Evolutionary conservation across 2,329 filamentous ascomycete species (phyloP).

Genomic region (Colletotrichum siamense): DNA sequence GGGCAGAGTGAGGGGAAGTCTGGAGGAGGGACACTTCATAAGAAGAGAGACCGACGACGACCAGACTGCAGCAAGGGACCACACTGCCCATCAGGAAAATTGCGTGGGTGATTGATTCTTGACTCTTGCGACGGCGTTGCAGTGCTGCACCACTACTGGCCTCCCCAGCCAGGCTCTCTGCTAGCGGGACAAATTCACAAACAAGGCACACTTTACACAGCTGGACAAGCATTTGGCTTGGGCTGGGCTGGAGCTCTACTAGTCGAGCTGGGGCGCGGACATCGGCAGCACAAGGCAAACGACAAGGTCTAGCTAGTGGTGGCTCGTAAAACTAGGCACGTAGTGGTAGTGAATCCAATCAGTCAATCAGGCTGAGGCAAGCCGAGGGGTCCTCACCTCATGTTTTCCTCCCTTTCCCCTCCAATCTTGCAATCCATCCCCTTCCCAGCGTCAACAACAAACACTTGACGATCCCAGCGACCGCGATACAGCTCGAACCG

Average conservation of each 20-base stretch:
- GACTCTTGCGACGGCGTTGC: not conserved
- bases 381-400: conserved; percentile 1
- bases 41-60: not conserved
- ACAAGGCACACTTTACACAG: not conserved
- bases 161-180: not conserved
- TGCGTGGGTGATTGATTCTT: not conserved
- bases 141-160: not conserved
- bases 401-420: not conserved
- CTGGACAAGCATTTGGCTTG: not conserved
- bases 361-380: conserved; percentile 17
- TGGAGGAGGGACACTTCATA: not conserved
- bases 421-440: not conserved
- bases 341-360: not conserved
- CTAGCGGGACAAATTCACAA: not conserved
- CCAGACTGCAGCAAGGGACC: not conserved
- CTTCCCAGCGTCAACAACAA: not conserved
- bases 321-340: not conserved
- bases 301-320: conserved; percentile 1
- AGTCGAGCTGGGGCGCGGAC: not conserved
- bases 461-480: not conserved
- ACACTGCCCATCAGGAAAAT: not conserved
- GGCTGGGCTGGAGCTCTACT: not conserved
- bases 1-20: not conserved
- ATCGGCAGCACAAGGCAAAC: not conserved
- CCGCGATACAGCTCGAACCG: not conserved